Base-by-base conservation (phyloP, 768 basidiomycete genomes). In the Xerocomus brunneocitrinus region DNA sequence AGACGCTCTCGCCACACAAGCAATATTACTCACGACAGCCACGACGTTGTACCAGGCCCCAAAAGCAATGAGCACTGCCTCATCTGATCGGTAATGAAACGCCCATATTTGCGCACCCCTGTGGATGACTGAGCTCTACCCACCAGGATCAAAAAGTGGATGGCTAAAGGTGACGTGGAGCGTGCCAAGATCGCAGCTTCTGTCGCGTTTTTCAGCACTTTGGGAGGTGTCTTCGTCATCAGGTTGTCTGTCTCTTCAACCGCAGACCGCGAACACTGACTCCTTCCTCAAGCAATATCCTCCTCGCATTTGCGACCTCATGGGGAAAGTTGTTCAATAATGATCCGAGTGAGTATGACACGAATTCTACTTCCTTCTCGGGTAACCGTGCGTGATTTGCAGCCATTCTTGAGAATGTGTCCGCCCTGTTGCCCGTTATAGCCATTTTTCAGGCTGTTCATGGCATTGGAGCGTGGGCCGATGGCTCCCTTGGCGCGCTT, bases 321-420 rank as follows among this genome's bases (percentile, higher is more conserved):
- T 85, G 81, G 80, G 85, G 75, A 9, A 69, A 73, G 49, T 58
- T 87, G 16, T 87, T 87, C 73, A 85, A 84, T 58, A 72, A 74
- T 42, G 83, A 85, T 61, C 70, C 71, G 1, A 54, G 70, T 73
- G 54, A 46, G 70, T 66, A 25, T 39, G 42, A 3, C 13, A 16
- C 38, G 3, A 0, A 22, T 14, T 25, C 38, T n/a, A 13, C 27
- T 14, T 30, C 31, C 8, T 10, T 31, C 19, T 28, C 3, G 8
- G 24, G 24, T n/a, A n/a, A 38, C 34, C 30, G 8, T 32, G 27
- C 25, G 30, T 14, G 34, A 7, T 48, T n/a, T 22, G 74, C 76
- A 52, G 76, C 81, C 44, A 39, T 56, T 8, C 56, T 84, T 3
- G 49, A 62, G 45, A 53, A 28, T 34, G 84, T 85, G n/a, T 76